These are phyloP conservation scores for Geranomyces michiganensis DNA, from an alignment of 192 early-diverging fungal genomes.

Conservation along the genomic window DNA sequence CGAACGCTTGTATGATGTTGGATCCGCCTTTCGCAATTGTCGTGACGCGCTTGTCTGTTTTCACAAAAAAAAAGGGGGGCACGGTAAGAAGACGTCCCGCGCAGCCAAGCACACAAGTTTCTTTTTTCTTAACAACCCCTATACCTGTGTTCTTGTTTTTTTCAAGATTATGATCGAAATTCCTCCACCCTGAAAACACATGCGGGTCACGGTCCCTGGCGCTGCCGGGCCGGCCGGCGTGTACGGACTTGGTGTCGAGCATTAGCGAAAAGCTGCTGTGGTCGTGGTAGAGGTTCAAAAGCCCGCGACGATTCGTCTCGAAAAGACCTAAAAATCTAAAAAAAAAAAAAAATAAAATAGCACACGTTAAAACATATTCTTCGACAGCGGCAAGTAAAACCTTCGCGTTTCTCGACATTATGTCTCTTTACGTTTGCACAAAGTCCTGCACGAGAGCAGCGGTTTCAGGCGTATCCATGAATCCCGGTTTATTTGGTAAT, in stretches of 20 bases:
- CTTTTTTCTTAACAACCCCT: too few relatives aligned
- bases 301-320: not conserved
- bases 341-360: constrained; percentile 11
- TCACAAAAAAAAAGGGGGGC: not conserved
- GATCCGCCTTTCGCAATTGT: constrained; percentile 2
- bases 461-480: constrained; percentile 40
- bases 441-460: constrained; percentile 35
- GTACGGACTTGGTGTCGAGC: constrained; percentile 19
- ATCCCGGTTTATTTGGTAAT: constrained; percentile 33
- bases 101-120: too few relatives aligned
- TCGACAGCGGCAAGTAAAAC: too few relatives aligned
- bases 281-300: constrained; percentile 40
- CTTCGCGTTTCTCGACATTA: too few relatives aligned
- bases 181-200: constrained; percentile 38
- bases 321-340: constrained; percentile 17
- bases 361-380: not conserved
- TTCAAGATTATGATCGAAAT: constrained; percentile 32
- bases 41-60: constrained; percentile 25
- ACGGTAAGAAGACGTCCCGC: too few relatives aligned
- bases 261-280: constrained; percentile 41
- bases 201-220: not conserved
- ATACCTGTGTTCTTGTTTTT: constrained; percentile 24
- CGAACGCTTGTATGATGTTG: constrained; percentile 18
- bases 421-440: constrained; percentile 44
- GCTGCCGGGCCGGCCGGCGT: constrained; percentile 5